phyloP scores from a whole-genome alignment of 768 basidiomycete genomes.

The Tephrocybe sp. region DNA sequence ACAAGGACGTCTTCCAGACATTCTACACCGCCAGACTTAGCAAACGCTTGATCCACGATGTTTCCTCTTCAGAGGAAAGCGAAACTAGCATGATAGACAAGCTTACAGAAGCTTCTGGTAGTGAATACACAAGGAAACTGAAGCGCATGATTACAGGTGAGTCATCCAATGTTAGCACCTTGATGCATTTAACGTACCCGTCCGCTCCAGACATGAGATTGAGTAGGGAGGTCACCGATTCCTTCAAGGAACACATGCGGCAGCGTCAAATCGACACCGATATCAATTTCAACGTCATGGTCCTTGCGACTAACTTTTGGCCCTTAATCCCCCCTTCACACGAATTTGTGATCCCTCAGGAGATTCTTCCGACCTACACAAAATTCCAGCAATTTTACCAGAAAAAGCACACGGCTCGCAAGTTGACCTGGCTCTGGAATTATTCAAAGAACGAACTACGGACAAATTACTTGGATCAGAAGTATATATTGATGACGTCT shows the following conservation, averaged over 20 bases:
- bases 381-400: slow-evolving; percentile 94
- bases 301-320: slow-evolving; percentile 96
- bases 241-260: slow-evolving; percentile 92
- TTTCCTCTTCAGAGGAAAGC: slow-evolving; percentile 93
- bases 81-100: slow-evolving; percentile 99
- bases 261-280: slow-evolving; percentile 84
- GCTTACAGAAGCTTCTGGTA: slow-evolving; percentile 94
- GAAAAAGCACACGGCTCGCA: slow-evolving; percentile 90
- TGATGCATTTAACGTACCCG: background rate
- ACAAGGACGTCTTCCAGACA: slow-evolving; percentile 98
- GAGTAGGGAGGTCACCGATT: slow-evolving; percentile 92
- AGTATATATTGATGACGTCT: slow-evolving; percentile 95
- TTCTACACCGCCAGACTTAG: slow-evolving; percentile 96
- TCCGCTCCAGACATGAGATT: slow-evolving; percentile 87
- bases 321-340: slow-evolving; percentile 81
- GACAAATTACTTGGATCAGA: slow-evolving; percentile 90
- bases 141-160: slow-evolving; percentile 95
- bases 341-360: slow-evolving; percentile 86
- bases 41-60: slow-evolving; percentile 86
- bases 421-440: slow-evolving; percentile 98
- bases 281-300: slow-evolving; percentile 91
- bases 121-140: slow-evolving; percentile 95
- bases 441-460: slow-evolving; percentile 95
- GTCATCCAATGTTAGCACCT: slow-evolving; percentile 12
- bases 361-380: slow-evolving; percentile 85